Evolutionary conservation across 1,284 basidiomycete genomes (phyloP).

Genomic region (Irpex rosettiformis): DNA sequence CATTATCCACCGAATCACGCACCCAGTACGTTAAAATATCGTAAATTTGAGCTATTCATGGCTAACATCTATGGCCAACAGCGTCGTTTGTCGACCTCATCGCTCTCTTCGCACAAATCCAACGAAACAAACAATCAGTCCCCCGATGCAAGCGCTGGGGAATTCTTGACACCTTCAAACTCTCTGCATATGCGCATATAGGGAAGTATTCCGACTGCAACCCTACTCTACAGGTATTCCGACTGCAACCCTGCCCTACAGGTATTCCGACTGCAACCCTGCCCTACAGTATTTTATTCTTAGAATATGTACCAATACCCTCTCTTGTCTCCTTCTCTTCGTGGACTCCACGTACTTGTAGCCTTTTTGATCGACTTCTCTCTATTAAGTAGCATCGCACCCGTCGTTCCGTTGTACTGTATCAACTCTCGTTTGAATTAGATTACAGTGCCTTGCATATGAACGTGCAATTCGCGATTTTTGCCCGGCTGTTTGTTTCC

Average conservation of each 20-base stretch:
- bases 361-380: neutral
- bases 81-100: neutral
- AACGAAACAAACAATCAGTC: neutral
- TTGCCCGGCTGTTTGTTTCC: too few species aligned
- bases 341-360: neutral
- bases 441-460: too few species aligned
- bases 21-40: neutral
- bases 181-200: neutral
- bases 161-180: neutral
- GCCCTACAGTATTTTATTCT: neutral
- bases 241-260: neutral
- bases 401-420: neutral
- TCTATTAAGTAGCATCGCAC: neutral
- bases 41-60: too few species aligned
- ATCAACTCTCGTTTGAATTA: neutral
- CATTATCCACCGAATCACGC: conserved; percentile 6
- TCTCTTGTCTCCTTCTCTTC: neutral
- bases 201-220: neutral
- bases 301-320: neutral
- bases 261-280: too few species aligned
- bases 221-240: neutral
- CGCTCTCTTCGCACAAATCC: neutral
- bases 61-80: too few species aligned
- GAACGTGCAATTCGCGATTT: too few species aligned
- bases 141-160: neutral